phyloP scores from a whole-genome alignment of 768 basidiomycete species.

The Suillus weaverae region DNA sequence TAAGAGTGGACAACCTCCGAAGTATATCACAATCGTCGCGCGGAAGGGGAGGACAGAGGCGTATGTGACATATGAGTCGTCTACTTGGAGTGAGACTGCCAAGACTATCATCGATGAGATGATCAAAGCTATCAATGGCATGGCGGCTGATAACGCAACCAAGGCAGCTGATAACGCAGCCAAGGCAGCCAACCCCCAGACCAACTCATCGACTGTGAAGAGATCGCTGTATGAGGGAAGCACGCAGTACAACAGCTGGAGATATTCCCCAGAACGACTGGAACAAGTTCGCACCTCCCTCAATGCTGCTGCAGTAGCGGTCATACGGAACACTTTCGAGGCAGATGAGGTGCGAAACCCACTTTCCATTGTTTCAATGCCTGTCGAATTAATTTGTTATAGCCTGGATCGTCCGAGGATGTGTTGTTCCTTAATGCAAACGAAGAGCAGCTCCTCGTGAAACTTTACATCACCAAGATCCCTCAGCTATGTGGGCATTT shows the following conservation, averaged over 20 bases:
- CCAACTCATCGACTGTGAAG: slow-evolving; percentile 9
- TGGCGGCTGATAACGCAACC: no score
- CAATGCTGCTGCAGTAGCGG: slow-evolving; percentile 74
- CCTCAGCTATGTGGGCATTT: slow-evolving; percentile 82
- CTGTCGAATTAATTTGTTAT: slow-evolving; percentile 23
- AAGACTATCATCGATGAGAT: neutral
- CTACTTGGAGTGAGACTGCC: neutral
- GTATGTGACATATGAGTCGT: neutral
- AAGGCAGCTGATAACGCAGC: slow-evolving; percentile 5
- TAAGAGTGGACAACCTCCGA: neutral
- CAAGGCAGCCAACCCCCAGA: neutral
- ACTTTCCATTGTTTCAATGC: neutral
- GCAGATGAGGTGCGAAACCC: slow-evolving; percentile 61
- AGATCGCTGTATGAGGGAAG: slow-evolving; percentile 70
- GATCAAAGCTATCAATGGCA: neutral
- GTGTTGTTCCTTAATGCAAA: slow-evolving; percentile 74
- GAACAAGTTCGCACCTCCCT: slow-evolving; percentile 57
- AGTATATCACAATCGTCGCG: neutral
- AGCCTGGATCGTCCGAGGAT: slow-evolving; percentile 72
- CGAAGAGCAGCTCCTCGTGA: slow-evolving; percentile 88
- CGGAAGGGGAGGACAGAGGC: neutral
- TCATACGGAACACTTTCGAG: slow-evolving; percentile 77
- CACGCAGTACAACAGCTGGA: slow-evolving; percentile 86
- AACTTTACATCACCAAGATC: slow-evolving; percentile 87
- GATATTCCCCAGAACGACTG: slow-evolving; percentile 75